A percentile compares a stretch with the other conserved stretches of the same genome.
These are phyloP conservation scores for Zygoascus biomembranicola DNA, from an alignment of 805 yeast species.

Conservation along the genomic window DNA sequence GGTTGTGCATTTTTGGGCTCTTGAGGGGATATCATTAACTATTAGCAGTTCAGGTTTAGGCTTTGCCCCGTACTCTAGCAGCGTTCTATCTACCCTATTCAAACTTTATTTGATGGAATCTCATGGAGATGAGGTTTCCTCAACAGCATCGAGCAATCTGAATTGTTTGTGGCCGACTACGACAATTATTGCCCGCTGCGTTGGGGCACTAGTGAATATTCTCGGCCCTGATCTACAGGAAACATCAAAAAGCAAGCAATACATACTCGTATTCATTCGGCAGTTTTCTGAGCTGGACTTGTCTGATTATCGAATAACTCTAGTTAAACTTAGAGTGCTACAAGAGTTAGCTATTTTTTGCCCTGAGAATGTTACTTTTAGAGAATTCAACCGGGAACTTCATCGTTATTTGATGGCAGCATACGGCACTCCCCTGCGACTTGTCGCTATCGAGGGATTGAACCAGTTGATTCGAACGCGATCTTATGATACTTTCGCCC, in stretches of 20 bases:
- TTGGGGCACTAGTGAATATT: conserved; percentile 39
- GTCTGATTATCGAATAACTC: conserved; percentile 17
- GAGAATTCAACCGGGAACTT: conserved; percentile 21
- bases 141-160: conserved; percentile 42
- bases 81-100: conserved; percentile 35
- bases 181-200: conserved; percentile 35
- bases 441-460: conserved; percentile 46
- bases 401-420: conserved; percentile 14
- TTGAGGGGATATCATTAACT: conserved; percentile 49
- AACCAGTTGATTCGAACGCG: conserved; percentile 51
- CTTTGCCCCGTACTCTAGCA: conserved; percentile 35
- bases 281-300: conserved; percentile 27
- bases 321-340: conserved; percentile 34
- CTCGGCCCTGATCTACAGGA: conserved; percentile 50
- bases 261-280: conserved; percentile 27
- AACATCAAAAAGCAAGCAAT: conserved; percentile 14
- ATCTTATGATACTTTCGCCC: conserved; percentile 36
- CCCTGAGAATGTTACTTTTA: conserved; percentile 27
- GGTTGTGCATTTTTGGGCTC: conserved; percentile 63
- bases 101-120: conserved; percentile 38
- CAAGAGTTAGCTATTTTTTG: conserved; percentile 45
- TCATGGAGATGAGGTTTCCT: conserved; percentile 39
- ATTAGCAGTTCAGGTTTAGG: conserved; percentile 48
- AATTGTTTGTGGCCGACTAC: conserved; percentile 40
- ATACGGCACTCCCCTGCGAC: conserved; percentile 18